phyloP scores from a whole-genome alignment of 768 basidiomycete genomes.

The Hirschioporus abietinus region DNA sequence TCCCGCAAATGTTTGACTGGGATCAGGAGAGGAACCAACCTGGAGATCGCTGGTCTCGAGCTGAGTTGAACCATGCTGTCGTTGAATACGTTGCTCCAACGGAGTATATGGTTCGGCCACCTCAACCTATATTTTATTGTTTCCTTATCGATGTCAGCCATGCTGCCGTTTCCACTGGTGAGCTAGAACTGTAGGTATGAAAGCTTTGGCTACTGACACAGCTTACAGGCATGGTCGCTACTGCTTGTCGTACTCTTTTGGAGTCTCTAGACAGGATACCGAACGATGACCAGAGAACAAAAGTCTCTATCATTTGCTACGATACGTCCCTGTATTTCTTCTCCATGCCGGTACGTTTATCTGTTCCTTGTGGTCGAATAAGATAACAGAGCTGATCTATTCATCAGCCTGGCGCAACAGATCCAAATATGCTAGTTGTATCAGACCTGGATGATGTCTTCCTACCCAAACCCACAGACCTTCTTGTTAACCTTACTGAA shows the following conservation, averaged over 20 bases:
- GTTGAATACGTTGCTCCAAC: slow-evolving; percentile 98
- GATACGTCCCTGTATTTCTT: slow-evolving; percentile 96
- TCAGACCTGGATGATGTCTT: slow-evolving; percentile 97
- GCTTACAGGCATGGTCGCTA: slow-evolving; percentile 90
- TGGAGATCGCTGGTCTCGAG: slow-evolving; percentile 90
- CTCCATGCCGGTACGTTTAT: slow-evolving; percentile 73
- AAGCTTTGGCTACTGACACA: neutral
- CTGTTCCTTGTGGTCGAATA: neutral
- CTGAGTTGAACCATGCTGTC: slow-evolving; percentile 89
- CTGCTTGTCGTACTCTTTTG: slow-evolving; percentile 92
- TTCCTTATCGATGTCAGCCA: slow-evolving; percentile 98
- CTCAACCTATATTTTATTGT: slow-evolving; percentile 94
- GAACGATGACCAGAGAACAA: slow-evolving; percentile 89
- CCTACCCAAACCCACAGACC: slow-evolving; percentile 91
- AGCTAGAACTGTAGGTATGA: slow-evolving; percentile 15
- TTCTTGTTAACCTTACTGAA: slow-evolving; percentile 93
- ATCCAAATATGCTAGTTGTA: slow-evolving; percentile 94
- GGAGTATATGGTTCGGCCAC: slow-evolving; percentile 99
- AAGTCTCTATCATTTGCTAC: slow-evolving; percentile 87
- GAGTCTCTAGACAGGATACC: slow-evolving; percentile 95
- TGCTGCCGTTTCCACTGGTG: slow-evolving; percentile 83
- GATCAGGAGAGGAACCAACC: slow-evolving; percentile 90
- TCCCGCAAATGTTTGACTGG: slow-evolving; percentile 98
- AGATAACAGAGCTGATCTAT: slow-evolving; percentile 1
- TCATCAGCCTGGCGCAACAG: slow-evolving; percentile 56